Evolutionary conservation across 2,329 filamentous ascomycete genomes (phyloP).

Genomic region (Hymenoscyphus albidus): DNA sequence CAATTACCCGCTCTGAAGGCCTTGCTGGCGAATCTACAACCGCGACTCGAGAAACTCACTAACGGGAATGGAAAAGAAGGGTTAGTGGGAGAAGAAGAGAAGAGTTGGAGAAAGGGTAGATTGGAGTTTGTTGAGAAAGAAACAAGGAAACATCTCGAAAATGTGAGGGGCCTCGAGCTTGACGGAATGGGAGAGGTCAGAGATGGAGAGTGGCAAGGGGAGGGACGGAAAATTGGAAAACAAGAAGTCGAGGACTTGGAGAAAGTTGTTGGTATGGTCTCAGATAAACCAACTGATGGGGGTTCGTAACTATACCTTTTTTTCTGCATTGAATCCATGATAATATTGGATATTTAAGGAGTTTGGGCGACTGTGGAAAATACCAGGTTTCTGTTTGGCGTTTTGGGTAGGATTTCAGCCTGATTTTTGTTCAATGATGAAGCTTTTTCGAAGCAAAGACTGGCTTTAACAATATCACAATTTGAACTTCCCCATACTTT

Average conservation of each 20-base stretch:
- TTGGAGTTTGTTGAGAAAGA: conserved; percentile 80
- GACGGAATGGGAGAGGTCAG: conserved; percentile 57
- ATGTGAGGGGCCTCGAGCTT: conserved; percentile 61
- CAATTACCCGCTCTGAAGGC: conserved; percentile 77
- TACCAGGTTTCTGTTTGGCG: conserved; percentile 10
- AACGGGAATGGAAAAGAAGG: conserved; percentile 39
- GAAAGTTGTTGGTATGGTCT: conserved; percentile 45
- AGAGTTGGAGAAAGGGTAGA: conserved; percentile 65
- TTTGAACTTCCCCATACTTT: too few relatives aligned
- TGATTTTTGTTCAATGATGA: not conserved
- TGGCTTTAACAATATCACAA: too few relatives aligned
- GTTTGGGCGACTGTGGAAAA: conserved; percentile 7
- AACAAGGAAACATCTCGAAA: conserved; percentile 72
- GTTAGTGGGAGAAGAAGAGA: conserved; percentile 38
- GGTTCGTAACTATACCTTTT: conserved; percentile 25
- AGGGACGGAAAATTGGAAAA: conserved; percentile 46
- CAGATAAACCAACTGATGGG: conserved; percentile 30
- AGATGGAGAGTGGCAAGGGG: conserved; percentile 61
- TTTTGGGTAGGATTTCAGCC: not conserved
- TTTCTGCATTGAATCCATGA: not conserved
- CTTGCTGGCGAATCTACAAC: conserved; percentile 63
- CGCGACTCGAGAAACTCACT: conserved; percentile 52
- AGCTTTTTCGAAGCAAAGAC: too few relatives aligned
- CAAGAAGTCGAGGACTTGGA: conserved; percentile 58
- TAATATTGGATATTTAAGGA: not conserved